Conservation (phyloP, 2,329 filamentous ascomycete species). For the Plenodomus tracheiphilus region DNA sequence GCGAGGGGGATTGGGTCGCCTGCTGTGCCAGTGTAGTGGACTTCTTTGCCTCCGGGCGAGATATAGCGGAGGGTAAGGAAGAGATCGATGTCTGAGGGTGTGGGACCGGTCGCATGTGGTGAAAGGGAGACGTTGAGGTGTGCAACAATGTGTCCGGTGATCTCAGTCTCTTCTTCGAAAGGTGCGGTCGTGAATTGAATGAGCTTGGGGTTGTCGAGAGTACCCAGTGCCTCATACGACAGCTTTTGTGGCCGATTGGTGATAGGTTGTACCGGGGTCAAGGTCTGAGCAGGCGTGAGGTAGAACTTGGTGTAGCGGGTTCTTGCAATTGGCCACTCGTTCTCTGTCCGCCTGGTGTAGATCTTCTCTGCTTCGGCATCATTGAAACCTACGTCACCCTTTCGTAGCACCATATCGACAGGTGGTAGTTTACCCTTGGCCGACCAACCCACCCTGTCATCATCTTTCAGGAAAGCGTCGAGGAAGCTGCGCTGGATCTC, state of each 20-base stretch:
- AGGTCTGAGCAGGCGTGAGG: slow-evolving; percentile 54
- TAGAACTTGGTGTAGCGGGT: slow-evolving; percentile 67
- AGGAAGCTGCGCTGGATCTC: slow-evolving; percentile 69
- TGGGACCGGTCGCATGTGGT: slow-evolving; percentile 42
- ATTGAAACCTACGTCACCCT: slow-evolving; percentile 70
- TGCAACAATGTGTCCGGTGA: slow-evolving; percentile 69
- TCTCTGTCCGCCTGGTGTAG: slow-evolving; percentile 60
- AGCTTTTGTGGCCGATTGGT: slow-evolving; percentile 47
- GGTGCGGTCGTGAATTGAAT: slow-evolving; percentile 62
- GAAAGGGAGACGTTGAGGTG: slow-evolving; percentile 65
- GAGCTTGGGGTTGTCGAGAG: slow-evolving; percentile 56
- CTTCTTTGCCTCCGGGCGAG: slow-evolving; percentile 57
- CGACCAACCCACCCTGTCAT: slow-evolving; percentile 66
- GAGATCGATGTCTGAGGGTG: slow-evolving; percentile 62
- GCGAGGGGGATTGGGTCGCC: slow-evolving; percentile 65
- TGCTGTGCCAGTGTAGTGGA: slow-evolving; percentile 67
- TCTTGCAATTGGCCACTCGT: slow-evolving; percentile 68
- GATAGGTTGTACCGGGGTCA: slow-evolving; percentile 44
- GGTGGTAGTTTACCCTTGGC: slow-evolving; percentile 60
- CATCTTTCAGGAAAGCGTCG: slow-evolving; percentile 70
- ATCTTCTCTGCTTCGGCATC: slow-evolving; percentile 62
- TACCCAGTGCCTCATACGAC: slow-evolving; percentile 64
- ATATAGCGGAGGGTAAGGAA: slow-evolving; percentile 66
- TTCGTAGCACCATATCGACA: slow-evolving; percentile 64
- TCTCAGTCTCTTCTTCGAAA: slow-evolving; percentile 67